phyloP scores from a whole-genome alignment of 2,329 filamentous ascomycete species.

The Trichophyton verrucosum region DNA sequence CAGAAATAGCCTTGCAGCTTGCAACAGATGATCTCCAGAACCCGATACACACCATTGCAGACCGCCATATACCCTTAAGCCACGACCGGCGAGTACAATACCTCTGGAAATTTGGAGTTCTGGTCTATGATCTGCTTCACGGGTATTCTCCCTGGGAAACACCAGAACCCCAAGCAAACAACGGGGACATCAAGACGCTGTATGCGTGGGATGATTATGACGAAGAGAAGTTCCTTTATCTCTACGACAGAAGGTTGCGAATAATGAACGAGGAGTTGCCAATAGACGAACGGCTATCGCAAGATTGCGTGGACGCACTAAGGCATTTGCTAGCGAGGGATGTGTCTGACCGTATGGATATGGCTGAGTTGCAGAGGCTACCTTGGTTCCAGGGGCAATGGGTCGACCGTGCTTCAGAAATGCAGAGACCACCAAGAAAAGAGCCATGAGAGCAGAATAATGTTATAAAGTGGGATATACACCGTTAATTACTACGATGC shows the following conservation, averaged over 20 bases:
- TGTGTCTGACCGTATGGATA: constrained; percentile 14
- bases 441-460: background rate
- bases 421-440: constrained; percentile 5
- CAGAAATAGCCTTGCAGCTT: constrained; percentile 17
- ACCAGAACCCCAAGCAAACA: constrained; percentile 9
- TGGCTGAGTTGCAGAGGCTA: constrained; percentile 17
- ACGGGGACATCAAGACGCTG: constrained; percentile 4
- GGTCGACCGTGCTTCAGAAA: constrained; percentile 8
- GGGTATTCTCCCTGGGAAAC: constrained; percentile 25
- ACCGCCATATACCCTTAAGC: background rate
- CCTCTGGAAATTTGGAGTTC: constrained; percentile 21
- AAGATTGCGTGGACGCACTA: constrained; percentile 23
- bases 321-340: constrained; percentile 18
- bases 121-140: constrained; percentile 22
- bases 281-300: constrained; percentile 19
- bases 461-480: background rate
- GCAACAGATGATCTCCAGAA: background rate
- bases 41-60: background rate
- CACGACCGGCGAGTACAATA: constrained; percentile 14
- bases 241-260: constrained; percentile 14
- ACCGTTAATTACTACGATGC: background rate
- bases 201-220: constrained; percentile 1
- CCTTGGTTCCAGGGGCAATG: constrained; percentile 21
- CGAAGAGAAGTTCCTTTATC: background rate
- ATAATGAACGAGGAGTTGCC: constrained; percentile 20